Percentiles rank a stretch among this genome's conserved stretches.
Conservation (phyloP, 139 green algal species). For the Tetratostichococcus sp. region DNA sequence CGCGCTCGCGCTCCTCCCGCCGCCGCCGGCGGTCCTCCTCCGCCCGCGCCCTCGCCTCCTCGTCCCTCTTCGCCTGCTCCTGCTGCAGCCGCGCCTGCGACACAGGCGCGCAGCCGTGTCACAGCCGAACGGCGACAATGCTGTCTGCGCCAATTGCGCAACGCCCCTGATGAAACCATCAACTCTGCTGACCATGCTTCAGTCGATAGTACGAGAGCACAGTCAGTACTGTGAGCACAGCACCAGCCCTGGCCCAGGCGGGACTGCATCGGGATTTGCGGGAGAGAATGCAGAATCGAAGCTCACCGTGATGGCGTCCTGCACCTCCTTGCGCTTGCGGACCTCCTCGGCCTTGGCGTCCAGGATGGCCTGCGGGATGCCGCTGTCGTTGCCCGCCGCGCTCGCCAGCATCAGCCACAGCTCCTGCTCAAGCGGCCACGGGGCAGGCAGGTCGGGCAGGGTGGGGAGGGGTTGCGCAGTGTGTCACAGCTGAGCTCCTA, state of each 20-base stretch:
- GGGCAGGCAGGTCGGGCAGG: background rate
- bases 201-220: too few relatives aligned
- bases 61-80: background rate
- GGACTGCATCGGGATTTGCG: background rate
- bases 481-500: background rate
- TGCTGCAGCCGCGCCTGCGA: background rate
- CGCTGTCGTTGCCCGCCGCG: slow-evolving; percentile 56
- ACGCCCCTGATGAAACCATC: background rate
- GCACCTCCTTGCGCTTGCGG: slow-evolving; percentile 36
- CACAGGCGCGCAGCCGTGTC: background rate
- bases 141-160: too few relatives aligned
- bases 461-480: too few relatives aligned
- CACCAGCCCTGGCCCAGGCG: too few relatives aligned
- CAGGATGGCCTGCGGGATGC: slow-evolving; percentile 80
- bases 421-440: slow-evolving; percentile 55
- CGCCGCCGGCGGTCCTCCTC: background rate
- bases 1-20: background rate
- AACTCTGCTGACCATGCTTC: too few relatives aligned
- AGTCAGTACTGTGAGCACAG: too few relatives aligned
- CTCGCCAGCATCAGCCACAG: slow-evolving; percentile 77
- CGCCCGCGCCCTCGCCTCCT: background rate
- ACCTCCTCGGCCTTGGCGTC: slow-evolving; percentile 74
- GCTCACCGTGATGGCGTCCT: slow-evolving; percentile 53
- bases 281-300: too few relatives aligned
- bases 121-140: too few relatives aligned